Conservation (phyloP, 1,284 basidiomycete species). For the Austroboletus novae-zelandiae region DNA sequence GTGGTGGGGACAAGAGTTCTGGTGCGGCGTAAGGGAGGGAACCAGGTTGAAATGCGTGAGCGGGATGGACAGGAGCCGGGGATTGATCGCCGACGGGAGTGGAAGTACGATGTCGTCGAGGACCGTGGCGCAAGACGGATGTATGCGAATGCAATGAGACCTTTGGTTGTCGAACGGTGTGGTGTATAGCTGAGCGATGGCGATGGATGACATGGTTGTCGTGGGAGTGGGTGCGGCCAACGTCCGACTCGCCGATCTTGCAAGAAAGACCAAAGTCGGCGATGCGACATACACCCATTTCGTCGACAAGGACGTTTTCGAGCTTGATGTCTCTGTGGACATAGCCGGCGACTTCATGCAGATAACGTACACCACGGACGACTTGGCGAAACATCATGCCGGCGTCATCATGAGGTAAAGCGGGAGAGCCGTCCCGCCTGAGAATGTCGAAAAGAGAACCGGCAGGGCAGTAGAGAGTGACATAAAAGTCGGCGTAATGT, state of each 20-base stretch:
- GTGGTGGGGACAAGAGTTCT: constrained; percentile 57
- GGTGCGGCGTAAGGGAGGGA: constrained; percentile 91
- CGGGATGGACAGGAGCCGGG: constrained; percentile 26
- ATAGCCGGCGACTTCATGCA: constrained; percentile 77
- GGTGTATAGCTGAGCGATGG: constrained; percentile 29
- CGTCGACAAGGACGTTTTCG: constrained; percentile 93
- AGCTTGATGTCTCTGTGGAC: constrained; percentile 95
- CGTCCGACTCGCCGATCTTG: constrained; percentile 53
- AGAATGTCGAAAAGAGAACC: constrained; percentile 87
- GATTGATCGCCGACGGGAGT: constrained; percentile 45
- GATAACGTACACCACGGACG: constrained; percentile 79
- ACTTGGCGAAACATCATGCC: constrained; percentile 91
- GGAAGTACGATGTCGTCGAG: constrained; percentile 57
- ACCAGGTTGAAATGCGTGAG: constrained; percentile 66
- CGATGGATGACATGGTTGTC: constrained; percentile 20
- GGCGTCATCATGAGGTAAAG: constrained; percentile 70
- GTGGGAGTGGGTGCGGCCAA: constrained; percentile 37
- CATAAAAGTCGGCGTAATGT: constrained; percentile 73
- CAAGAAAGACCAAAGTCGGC: constrained; percentile 82
- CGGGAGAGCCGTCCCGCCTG: constrained; percentile 64
- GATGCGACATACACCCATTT: constrained; percentile 77
- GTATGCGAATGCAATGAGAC: constrained; percentile 29
- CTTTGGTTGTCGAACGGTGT: constrained; percentile 24
- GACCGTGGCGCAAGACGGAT: constrained; percentile 35
- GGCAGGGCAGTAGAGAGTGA: constrained; percentile 81